Base-by-base conservation (phyloP, 2,329 filamentous ascomycete genomes). In the Stemphylium vesicarium region DNA sequence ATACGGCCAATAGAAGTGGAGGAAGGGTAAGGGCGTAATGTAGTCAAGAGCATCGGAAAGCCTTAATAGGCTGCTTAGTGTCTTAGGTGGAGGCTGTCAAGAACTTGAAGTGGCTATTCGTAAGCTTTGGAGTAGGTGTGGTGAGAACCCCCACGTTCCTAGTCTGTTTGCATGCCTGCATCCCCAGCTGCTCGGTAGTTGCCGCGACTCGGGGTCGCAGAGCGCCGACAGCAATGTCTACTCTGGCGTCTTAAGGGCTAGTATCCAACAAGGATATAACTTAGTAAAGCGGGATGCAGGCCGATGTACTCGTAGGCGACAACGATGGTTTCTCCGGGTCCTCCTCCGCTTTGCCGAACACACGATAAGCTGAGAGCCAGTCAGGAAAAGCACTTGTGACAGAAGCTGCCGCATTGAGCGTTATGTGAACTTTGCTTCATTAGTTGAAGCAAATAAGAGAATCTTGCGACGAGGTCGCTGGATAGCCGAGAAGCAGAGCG, bases 281-380 rank as follows among this genome's bases (percentile, higher is more conserved):
- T 31, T 8, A 15, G 48, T 3, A 13, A 33, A 29, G 42, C 33
- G 35, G n/a, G 43, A 47, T 13, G 24, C 32, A 35, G 50, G 49
- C 37, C 47, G 42, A 37, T 26, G 48, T 42, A 36, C 24, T 55
- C 36, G 43, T 35, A 38, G 40, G 47, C 46, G 33, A 37, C 39
- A 49, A 46, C 52, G 51, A 53, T 52, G 39, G 29, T 52, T 45
- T 38, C 37, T 54, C 44, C 49, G 54, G 53, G 45, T 49, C 50
- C 40, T 35, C 51, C 52, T 59, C 60, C 58, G 56, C 50, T 50
- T 56, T 56, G 53, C 58, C 53, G 56, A 50, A 20, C 40, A 16
- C 24, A 45, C 36, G 40, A 49, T 45, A 52, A 50, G 52, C 50
- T 39, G 33, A 47, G 41, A 45, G 45, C 40, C 39, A 22, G 33